Percentiles rank a stretch among this genome's conserved stretches.
phyloP scores from a whole-genome alignment of 179 eudicot genomes.

The Pouteria campechiana region DNA sequence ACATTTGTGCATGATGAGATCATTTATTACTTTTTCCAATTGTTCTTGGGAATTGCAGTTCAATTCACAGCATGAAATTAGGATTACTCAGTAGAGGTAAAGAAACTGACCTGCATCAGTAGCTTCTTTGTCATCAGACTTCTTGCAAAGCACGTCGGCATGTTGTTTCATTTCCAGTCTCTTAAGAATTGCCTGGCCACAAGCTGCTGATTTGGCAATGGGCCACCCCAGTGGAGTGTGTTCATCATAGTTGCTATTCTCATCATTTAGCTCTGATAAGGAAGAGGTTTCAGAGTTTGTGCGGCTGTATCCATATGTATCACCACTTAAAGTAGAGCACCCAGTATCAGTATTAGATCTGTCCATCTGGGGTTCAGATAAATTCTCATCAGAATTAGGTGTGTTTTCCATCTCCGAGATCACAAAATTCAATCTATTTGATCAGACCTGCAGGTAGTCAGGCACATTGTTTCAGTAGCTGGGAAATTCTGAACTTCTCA shows the following conservation, averaged over 20 bases:
- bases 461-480: too few relatives aligned
- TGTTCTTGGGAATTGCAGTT: too few relatives aligned
- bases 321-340: constrained; percentile 28
- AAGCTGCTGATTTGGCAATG: constrained; percentile 37
- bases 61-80: too few relatives aligned
- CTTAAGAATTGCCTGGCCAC: constrained; percentile 37
- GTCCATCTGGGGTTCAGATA: constrained; percentile 31
- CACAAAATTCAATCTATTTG: too few relatives aligned
- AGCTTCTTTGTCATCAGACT: constrained; percentile 21
- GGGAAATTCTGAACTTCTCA: too few relatives aligned
- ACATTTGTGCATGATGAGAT: too few relatives aligned
- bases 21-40: too few relatives aligned
- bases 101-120: constrained; percentile 47
- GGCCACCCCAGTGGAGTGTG: constrained; percentile 51
- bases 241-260: constrained; percentile 36
- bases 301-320: constrained; percentile 40
- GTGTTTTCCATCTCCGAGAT: constrained; percentile 25
- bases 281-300: constrained; percentile 57
- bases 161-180: constrained; percentile 51
- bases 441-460: too few relatives aligned
- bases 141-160: constrained; percentile 21
- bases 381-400: constrained; percentile 23
- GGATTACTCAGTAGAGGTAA: too few relatives aligned
- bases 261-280: constrained; percentile 43
- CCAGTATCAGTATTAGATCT: constrained; percentile 26